A percentile compares a stretch with the other conserved stretches of the same genome.
Conservation (phyloP, 164 flowering plant genomes). For the Chloranthus sessilifolius region DNA sequence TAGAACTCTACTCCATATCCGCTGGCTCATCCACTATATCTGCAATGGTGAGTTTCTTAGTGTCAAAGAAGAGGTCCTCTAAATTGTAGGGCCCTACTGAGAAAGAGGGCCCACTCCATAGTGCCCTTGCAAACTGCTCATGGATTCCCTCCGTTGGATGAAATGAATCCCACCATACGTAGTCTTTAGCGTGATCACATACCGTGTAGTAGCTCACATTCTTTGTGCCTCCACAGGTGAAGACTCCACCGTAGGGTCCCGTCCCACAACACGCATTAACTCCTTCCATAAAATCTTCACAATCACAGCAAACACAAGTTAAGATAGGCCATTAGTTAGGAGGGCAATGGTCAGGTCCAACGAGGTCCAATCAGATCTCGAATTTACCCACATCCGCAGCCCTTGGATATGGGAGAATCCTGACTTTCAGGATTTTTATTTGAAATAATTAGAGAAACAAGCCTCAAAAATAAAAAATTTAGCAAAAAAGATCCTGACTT, state of each 20-base stretch:
- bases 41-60: slow-evolving; percentile 20
- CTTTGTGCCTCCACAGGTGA: slow-evolving; percentile 45
- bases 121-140: slow-evolving; percentile 33
- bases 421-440: too few relatives aligned
- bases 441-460: too few relatives aligned
- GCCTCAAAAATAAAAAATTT: too few relatives aligned
- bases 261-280: slow-evolving; percentile 55
- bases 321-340: background rate
- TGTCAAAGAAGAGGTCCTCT: slow-evolving; percentile 28
- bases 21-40: slow-evolving; percentile 17
- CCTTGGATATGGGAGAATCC: too few relatives aligned
- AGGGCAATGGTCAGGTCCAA: too few relatives aligned
- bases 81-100: slow-evolving; percentile 37
- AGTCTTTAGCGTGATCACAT: slow-evolving; percentile 31
- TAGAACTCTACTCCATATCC: background rate
- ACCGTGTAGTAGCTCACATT: slow-evolving; percentile 20
- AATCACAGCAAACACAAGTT: background rate
- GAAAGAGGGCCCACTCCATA: slow-evolving; percentile 39
- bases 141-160: slow-evolving; percentile 51
- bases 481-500: too few relatives aligned
- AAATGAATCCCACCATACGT: slow-evolving; percentile 56
- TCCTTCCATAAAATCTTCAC: slow-evolving; percentile 49
- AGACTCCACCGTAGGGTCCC: slow-evolving; percentile 44
- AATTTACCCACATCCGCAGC: too few relatives aligned
- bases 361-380: too few relatives aligned